Base-by-base conservation (phyloP, 2,329 filamentous ascomycete species). In the Sarocladium kiliense region DNA sequence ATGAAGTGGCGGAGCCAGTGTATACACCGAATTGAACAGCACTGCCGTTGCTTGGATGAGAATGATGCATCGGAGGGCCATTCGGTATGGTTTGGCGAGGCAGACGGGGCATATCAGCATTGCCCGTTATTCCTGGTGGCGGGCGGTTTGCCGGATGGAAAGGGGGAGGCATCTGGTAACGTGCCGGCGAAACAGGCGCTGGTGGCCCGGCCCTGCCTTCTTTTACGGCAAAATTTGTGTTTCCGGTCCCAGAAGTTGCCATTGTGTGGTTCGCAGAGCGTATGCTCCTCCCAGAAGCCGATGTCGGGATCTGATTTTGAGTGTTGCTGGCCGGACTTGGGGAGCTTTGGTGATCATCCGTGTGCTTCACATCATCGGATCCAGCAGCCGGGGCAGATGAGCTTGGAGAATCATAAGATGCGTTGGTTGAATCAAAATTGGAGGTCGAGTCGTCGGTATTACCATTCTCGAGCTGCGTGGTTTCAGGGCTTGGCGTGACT, bases 1-100 rank as follows among this genome's bases (percentile, higher is more conserved):
- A 86, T 1, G 82, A 79, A 54, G 74, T 77, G 61, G 79, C 78
- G 12, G 83, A 85, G 18, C 75, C 77, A 30, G 76, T 69, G 58
- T 80, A 78, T 6, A 72, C 73, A 32, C 79, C 79, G 61, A 85
- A 84, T 58, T 83, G 74, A 53, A 84, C 69, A 27, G 32, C 34
- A 64, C 77, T 83, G 36, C 78, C 74, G 57, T 77, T 77, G 64
- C 78, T 84, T 14, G 74, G 75, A 54, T 79, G 81, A 39, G 75
- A 66, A 53, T 81, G 78, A 59, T 83, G 79, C 61, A 77, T 65
- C 30, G 63, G 65, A 19, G 63, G 71, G 23, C 68, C 68, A 41
- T 69, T 70, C 32, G 68, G 64, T 25, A 65, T 57, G 54, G 62
- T 66, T 16, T 64, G 66, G n/a, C 67, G 67, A 55, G 66, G 63